These are phyloP conservation scores for Pisolithus microcarpus DNA, from an alignment of 768 basidiomycete genomes.

Conservation along the genomic window DNA sequence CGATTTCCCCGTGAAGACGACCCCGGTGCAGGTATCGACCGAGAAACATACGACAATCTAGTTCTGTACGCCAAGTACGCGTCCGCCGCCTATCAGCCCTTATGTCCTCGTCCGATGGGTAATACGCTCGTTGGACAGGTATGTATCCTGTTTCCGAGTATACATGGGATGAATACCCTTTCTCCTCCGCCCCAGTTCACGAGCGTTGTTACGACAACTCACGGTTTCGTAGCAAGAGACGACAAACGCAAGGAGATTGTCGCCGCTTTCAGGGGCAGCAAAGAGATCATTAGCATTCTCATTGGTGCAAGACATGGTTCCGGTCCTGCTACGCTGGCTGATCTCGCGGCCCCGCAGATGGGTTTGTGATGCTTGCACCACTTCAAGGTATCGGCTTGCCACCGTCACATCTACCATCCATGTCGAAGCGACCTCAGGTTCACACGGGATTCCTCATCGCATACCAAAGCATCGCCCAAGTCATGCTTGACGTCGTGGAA, in stretches of 20 bases:
- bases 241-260: slow-evolving; percentile 35
- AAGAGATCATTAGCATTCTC: slow-evolving; percentile 15
- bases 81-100: slow-evolving; percentile 40
- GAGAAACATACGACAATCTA: slow-evolving; percentile 35
- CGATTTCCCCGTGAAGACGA: slow-evolving; percentile 20
- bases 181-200: slow-evolving; percentile 27
- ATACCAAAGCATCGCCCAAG: slow-evolving; percentile 28
- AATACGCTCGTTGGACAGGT: slow-evolving; percentile 37
- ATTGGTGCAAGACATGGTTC: slow-evolving; percentile 7
- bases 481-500: slow-evolving; percentile 24
- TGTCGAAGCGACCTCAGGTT: slow-evolving; percentile 18
- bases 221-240: slow-evolving; percentile 41
- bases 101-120: slow-evolving; percentile 45
- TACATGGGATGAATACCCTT: not conserved
- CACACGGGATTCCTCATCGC: slow-evolving; percentile 32
- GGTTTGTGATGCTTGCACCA: slow-evolving; percentile 13
- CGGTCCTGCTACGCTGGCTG: not conserved
- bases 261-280: slow-evolving; percentile 36
- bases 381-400: slow-evolving; percentile 23
- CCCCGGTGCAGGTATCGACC: slow-evolving; percentile 25
- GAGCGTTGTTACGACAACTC: slow-evolving; percentile 29
- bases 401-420: not conserved
- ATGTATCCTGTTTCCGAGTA: slow-evolving; percentile 5
- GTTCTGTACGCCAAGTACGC: slow-evolving; percentile 44
- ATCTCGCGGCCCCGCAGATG: slow-evolving; percentile 14